phyloP scores from a whole-genome alignment of 2,329 filamentous ascomycete species.

The Colletotrichum sp. region DNA sequence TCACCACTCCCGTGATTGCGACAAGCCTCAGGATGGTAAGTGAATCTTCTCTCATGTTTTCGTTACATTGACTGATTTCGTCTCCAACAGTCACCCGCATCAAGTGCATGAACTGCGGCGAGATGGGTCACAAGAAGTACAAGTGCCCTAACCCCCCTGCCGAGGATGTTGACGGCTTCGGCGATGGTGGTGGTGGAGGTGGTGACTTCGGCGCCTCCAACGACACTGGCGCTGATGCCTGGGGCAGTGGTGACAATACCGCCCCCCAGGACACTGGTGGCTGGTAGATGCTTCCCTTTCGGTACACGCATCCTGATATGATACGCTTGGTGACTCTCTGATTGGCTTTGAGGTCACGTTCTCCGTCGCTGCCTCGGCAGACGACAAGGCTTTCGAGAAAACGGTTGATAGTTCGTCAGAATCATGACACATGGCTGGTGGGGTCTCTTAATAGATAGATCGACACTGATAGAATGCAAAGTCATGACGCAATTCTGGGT shows the following conservation, averaged over 20 bases:
- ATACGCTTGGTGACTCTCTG: neutral
- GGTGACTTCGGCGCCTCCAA: conserved; percentile 1
- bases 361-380: conserved; percentile 9
- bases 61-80: conserved; percentile 24
- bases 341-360: conserved; percentile 9
- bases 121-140: conserved; percentile 49
- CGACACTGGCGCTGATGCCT: neutral
- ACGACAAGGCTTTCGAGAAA: conserved; percentile 14
- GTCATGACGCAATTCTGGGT: neutral
- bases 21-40: conserved; percentile 61
- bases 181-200: neutral
- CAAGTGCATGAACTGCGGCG: conserved; percentile 62
- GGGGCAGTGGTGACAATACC: neutral
- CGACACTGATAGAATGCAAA: neutral
- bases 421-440: neutral
- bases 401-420: neutral
- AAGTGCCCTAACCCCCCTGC: conserved; percentile 38
- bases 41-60: neutral
- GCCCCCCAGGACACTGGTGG: neutral
- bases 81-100: conserved; percentile 50
- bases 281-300: conserved; percentile 5
- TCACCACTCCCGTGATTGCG: conserved; percentile 68
- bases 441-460: neutral
- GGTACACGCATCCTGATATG: neutral
- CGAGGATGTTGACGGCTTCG: conserved; percentile 28